A percentile compares a stretch with the other conserved stretches of the same genome.
phyloP scores from a whole-genome alignment of 2,329 filamentous ascomycete species.

The Colletotrichum paranaense region DNA sequence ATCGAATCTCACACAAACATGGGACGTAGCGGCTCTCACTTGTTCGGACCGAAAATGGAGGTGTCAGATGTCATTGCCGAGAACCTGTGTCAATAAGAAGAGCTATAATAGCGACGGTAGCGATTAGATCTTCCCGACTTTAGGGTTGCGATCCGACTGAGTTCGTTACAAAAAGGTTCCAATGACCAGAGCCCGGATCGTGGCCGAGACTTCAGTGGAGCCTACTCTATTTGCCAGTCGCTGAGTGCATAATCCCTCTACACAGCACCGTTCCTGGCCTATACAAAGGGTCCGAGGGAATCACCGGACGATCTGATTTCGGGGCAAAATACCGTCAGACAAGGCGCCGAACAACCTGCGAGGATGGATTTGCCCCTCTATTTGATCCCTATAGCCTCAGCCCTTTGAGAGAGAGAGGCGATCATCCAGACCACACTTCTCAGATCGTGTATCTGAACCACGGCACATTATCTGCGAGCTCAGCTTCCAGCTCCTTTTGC shows the following conservation, averaged over 20 bases:
- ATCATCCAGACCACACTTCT: neutral
- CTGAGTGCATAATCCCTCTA: neutral
- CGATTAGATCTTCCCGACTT: no score
- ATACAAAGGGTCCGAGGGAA: neutral
- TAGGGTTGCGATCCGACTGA: no score
- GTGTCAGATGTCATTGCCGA: no score
- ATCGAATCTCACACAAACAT: neutral
- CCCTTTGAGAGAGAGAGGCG: no score
- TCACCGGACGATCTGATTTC: neutral
- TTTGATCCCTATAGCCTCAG: neutral
- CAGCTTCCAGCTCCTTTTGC: slow-evolving; percentile 43
- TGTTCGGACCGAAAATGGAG: neutral
- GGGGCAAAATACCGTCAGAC: neutral
- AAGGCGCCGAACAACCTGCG: neutral
- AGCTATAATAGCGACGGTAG: no score
- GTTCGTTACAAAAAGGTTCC: no score
- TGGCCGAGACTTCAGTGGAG: no score
- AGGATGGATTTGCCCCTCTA: neutral
- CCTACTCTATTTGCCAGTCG: neutral
- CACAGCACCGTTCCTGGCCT: neutral
- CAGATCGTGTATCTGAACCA: slow-evolving; percentile 46
- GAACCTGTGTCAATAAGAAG: no score
- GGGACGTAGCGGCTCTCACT: neutral
- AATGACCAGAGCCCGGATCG: no score
- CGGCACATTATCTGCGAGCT: slow-evolving; percentile 45